Evolutionary conservation across 768 basidiomycete species (phyloP).

Genomic region (Tulasnella sp.): DNA sequence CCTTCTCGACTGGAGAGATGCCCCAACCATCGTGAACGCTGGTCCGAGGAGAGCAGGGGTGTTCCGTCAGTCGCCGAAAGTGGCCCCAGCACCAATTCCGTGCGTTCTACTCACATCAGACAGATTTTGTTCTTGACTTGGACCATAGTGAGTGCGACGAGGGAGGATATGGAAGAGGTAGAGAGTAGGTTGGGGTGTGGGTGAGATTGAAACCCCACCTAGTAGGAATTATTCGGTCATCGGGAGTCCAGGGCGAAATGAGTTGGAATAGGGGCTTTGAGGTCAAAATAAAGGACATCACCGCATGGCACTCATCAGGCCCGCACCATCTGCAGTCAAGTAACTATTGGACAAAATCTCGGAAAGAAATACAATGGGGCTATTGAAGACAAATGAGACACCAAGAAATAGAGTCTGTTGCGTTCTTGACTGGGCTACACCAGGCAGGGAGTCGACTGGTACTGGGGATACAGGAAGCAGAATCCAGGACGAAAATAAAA

Average conservation of each 20-base stretch:
- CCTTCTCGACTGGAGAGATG: constrained; percentile 55
- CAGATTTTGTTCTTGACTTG: constrained; percentile 84
- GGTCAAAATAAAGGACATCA: neutral
- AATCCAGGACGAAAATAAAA: no score
- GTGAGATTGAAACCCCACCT: constrained; percentile 22
- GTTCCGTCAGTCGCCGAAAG: neutral
- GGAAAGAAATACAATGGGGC: no score
- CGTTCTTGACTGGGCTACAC: no score
- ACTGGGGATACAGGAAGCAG: no score
- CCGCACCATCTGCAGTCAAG: neutral
- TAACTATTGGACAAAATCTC: no score
- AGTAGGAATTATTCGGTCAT: constrained; percentile 10
- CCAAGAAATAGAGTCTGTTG: no score
- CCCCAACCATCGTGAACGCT: constrained; percentile 99
- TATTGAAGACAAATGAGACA: no score
- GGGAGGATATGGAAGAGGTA: neutral
- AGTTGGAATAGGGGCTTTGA: constrained; percentile 18
- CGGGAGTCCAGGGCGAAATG: constrained; percentile 14
- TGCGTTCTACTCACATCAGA: constrained; percentile 61
- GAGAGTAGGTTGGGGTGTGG: neutral
- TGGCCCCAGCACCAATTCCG: neutral
- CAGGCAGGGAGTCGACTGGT: no score
- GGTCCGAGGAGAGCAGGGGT: neutral
- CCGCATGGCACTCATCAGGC: neutral
- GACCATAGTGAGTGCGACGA: constrained; percentile 24